Evolutionary conservation across 768 basidiomycete species (phyloP), one percentile per base, ranked within the genome.

Genomic region (Xerocomellus amylosporus): DNA sequence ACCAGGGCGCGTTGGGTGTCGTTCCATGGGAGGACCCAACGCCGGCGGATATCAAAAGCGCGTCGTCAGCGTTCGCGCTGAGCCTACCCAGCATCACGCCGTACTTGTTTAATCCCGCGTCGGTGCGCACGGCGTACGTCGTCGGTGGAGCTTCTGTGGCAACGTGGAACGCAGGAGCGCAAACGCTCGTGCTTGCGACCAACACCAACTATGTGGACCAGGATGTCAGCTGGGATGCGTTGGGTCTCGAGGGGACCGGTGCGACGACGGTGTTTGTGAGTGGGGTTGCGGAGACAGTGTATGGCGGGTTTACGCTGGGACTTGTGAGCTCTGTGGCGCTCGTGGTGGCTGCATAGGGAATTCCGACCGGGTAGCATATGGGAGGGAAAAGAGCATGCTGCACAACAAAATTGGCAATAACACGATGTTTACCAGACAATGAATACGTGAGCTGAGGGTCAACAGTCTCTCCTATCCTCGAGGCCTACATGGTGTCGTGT

Each of bases 1-100:
- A 87, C 56, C 87, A 89, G 51, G 86, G 88, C 7, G 86, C 75
- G 2, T 65, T 83, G 7, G 86, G 84, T 72, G 58, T 84, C 34
- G 58, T 72, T 5, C 58, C 70, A 5, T 78, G 84, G 83, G 68
- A 68, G 41, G 82, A 85, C 63, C 83, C 83, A 0, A 82, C 79
- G 0, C 59, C 77, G 1, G 49, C 72, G 5, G 78, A 82, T 37
- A 82, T 85, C 71, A 82, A 84, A 64, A 61, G 8, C 17, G n/a
- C n/a, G 69, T 75, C 81, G 1, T 85, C 83, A 0, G 58, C 64
- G 5, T 73, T 85, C 14, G 83, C 82, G 4, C 61, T 65, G 8
- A 69, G 79, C 10, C 59, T 82, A 14, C 73, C 75, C 3, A 69
- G 69, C 19, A 77, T 84, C 63, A 75, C 73, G 0, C 68, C 75